Base-by-base conservation (phyloP, 495 filamentous ascomycete genomes). In the Penicillium angulare region DNA sequence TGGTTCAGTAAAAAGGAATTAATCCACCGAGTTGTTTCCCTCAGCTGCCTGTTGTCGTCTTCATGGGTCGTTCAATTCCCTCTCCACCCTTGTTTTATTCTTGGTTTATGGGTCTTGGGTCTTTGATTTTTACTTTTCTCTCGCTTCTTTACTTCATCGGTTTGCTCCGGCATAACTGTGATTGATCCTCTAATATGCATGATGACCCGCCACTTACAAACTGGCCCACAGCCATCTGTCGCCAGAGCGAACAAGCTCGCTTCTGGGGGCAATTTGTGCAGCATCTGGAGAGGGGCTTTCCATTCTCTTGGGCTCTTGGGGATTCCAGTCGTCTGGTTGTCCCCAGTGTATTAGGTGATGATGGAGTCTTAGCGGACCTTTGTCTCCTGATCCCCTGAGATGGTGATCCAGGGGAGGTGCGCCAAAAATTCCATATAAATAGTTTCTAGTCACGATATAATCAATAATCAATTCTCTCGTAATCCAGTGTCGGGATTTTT, bases 141-240 rank as follows among this genome's bases (percentile, higher is more conserved):
- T n/a, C n/a, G n/a, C n/a, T n/a, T n/a, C n/a, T n/a, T n/a, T n/a
- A n/a, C n/a, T n/a, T n/a, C n/a, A n/a, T n/a, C n/a, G n/a, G n/a
- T n/a, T n/a, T n/a, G n/a, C n/a, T n/a, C n/a, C 54, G 50, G 60
- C 63, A 65, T 60, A 56, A 56, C 56, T 22, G 64, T 57, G 60
- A 60, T 64, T 64, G 56, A 61, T 59, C 53, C 24, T 60, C 65
- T 50, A 50, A 50, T 51, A 66, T 66, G 68, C 63, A 68, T 62
- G 53, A 43, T 60, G 63, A 64, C 64, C 59, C 69, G 66, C 69
- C 66, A 71, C 64, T 73, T 65, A 51, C 59, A 53, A 69, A 66
- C 57, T 67, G 66, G 66, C 43, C 62, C 51, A 53, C 62, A 55
- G 42, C 45, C 47, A 49, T 50, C 50, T 43, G 47, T 55, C 48